These are phyloP conservation scores for Solanum lignicaule DNA, from an alignment of 257 asterid genomes.

Conservation along the genomic window DNA sequence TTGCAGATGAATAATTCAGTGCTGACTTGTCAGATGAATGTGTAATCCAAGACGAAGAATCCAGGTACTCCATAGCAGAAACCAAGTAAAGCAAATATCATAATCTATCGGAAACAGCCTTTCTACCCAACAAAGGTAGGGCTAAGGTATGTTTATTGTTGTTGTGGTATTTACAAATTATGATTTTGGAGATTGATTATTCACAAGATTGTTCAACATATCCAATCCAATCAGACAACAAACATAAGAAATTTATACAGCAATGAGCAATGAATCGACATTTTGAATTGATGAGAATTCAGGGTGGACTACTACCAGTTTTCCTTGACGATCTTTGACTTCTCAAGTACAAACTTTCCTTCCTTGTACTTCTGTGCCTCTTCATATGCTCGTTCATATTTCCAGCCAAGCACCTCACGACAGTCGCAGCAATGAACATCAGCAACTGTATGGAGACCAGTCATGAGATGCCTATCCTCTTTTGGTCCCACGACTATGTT, in stretches of 20 bases:
- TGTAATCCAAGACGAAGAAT: background rate
- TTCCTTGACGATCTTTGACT: slow-evolving; percentile 14
- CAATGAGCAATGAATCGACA: background rate
- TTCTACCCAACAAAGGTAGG: background rate
- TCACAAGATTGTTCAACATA: background rate
- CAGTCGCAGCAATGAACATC: slow-evolving; percentile 33
- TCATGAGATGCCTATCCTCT: slow-evolving; percentile 28
- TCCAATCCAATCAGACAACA: background rate
- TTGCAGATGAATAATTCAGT: background rate
- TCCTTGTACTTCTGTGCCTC: slow-evolving; percentile 33
- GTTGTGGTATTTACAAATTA: background rate
- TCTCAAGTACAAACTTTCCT: slow-evolving; percentile 31
- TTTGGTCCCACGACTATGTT: slow-evolving; percentile 22
- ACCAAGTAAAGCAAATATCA: background rate
- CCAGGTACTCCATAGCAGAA: background rate
- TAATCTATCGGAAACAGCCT: background rate
- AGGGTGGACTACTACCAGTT: slow-evolving; percentile 7
- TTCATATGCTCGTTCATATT: slow-evolving; percentile 29
- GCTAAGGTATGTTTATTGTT: background rate
- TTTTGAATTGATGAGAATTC: background rate
- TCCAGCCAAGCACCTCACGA: slow-evolving; percentile 30
- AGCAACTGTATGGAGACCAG: slow-evolving; percentile 34
- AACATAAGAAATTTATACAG: background rate
- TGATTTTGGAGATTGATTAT: background rate
- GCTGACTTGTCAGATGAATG: background rate